Evolutionary conservation across 2,329 filamentous ascomycete genomes (phyloP), one percentile per base, ranked within the genome.

Genomic region (Calonectria fujianensis): DNA sequence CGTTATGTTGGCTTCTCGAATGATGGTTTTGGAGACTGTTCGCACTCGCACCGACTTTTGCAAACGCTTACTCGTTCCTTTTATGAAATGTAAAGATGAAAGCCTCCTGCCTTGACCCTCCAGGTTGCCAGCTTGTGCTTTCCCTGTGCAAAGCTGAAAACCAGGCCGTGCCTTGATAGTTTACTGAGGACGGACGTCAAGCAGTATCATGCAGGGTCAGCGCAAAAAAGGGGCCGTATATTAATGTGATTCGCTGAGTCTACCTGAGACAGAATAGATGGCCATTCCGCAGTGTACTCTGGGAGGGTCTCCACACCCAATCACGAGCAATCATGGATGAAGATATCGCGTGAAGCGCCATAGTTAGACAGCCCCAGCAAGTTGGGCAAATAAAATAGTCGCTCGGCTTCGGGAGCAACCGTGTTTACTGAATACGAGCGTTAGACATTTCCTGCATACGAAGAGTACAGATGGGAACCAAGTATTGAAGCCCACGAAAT

Each of bases 101-200:
- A 18, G n/a, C 41, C 41, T 65, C 61, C 41, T 65, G 61, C 61
- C 61, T 50, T 35, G 27, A n/a, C 27, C 41, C 31, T 31, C 18
- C 18, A 8, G 35, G 11, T 13, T 29, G 20, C 5, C 27, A 27
- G 41, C 39, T 32, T 18, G 39, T 32, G 29, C 61, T 50, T 65
- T 45, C 61, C 61, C 45, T 50, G 61, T 35, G 39, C 61, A 50
- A 20, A 20, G 39, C 41, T 9, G 45, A 50, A 65, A 32, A 32
- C 39, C 18, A 65, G 39, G 39, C 61, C 61, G 61, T 65, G 41
- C 39, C 61, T 50, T 61, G 35, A 39, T 41, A 13, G 39, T 45
- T 20, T 16, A 16, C 24, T 29, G 57, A 29, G 57, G n/a, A 27
- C 57, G 32, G 57, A 63, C 39, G 16, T 39, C 39, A 63, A 41